Evolutionary conservation across 352 stramenopile species (phyloP).

Genomic region (Globisporangium parvum): DNA sequence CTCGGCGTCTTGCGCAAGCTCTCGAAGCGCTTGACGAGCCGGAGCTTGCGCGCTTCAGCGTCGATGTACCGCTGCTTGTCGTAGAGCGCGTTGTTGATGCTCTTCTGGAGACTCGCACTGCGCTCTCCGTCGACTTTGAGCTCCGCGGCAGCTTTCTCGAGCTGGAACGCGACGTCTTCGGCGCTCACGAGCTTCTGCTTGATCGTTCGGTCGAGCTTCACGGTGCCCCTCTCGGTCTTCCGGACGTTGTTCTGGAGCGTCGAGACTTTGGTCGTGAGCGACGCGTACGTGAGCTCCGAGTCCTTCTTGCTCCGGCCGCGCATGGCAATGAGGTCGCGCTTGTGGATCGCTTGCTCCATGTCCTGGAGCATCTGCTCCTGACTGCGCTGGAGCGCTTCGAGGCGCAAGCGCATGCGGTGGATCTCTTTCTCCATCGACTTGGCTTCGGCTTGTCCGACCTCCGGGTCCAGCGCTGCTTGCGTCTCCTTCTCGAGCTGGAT

Average conservation of each 20-base stretch:
- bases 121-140: conserved; percentile 79
- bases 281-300: conserved; percentile 74
- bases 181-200: conserved; percentile 48
- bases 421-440: conserved; percentile 95
- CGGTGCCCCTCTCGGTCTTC: conserved; percentile 60
- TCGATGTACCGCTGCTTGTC: conserved; percentile 89
- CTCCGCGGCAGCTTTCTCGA: conserved; percentile 68
- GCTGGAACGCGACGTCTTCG: conserved; percentile 69
- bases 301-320: conserved; percentile 82
- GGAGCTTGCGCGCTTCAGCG: conserved; percentile 57
- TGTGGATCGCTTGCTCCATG: conserved; percentile 93
- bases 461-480: conserved; percentile 89
- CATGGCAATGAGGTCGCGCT: conserved; percentile 90
- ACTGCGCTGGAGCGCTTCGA: conserved; percentile 87
- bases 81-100: conserved; percentile 87
- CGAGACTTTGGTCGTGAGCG: conserved; percentile 81
- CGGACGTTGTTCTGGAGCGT: conserved; percentile 67
- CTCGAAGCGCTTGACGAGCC: conserved; percentile 68
- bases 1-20: conserved; percentile 30
- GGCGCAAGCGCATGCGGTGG: conserved; percentile 90
- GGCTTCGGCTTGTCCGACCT: conserved; percentile 88
- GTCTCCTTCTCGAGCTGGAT: conserved; percentile 96
- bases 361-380: conserved; percentile 93
- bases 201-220: conserved; percentile 58
- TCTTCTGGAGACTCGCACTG: conserved; percentile 53